Evolutionary conservation across 2,329 filamentous ascomycete species (phyloP).

Genomic region (Fusarium dimerum): DNA sequence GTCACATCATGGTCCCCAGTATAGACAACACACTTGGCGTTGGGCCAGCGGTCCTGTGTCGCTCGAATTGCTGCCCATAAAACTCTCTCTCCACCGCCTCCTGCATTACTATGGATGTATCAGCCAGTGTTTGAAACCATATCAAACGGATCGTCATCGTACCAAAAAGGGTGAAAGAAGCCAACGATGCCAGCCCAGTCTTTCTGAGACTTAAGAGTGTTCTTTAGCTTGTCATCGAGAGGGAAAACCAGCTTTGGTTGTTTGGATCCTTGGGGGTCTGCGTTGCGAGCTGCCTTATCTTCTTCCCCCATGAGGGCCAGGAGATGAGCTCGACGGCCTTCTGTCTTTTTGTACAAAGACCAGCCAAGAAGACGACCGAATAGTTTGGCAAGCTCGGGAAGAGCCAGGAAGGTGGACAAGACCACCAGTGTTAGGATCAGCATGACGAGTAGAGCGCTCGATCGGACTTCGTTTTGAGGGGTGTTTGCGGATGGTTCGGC

Average conservation of each 20-base stretch:
- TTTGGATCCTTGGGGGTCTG: constrained; percentile 35
- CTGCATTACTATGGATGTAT: constrained; percentile 71
- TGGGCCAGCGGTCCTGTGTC: constrained; percentile 85
- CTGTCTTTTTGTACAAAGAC: constrained; percentile 63
- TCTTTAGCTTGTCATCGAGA: constrained; percentile 34
- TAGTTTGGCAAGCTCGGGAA: constrained; percentile 25
- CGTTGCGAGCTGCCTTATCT: constrained; percentile 41
- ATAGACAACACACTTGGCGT: constrained; percentile 87
- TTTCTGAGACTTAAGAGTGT: constrained; percentile 41
- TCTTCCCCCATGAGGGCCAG: constrained; percentile 52
- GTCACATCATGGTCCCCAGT: constrained; percentile 90
- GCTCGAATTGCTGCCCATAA: constrained; percentile 94
- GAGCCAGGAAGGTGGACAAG: constrained; percentile 22
- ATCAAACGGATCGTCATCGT: constrained; percentile 31
- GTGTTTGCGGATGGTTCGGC: neutral
- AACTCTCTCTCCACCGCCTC: constrained; percentile 92
- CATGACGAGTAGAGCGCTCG: constrained; percentile 3
- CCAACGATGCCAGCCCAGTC: constrained; percentile 85
- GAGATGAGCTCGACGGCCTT: constrained; percentile 61
- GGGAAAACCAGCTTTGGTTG: constrained; percentile 65
- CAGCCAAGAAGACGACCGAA: constrained; percentile 56
- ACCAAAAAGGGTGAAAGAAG: constrained; percentile 99
- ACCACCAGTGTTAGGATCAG: constrained; percentile 12
- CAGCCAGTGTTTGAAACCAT: constrained; percentile 6
- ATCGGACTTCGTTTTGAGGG: constrained; percentile 1